A percentile compares a stretch with the other conserved stretches of the same genome.
phyloP scores from a whole-genome alignment of 2,329 filamentous ascomycete species.

The Berkeleyomyces rouxiae region DNA sequence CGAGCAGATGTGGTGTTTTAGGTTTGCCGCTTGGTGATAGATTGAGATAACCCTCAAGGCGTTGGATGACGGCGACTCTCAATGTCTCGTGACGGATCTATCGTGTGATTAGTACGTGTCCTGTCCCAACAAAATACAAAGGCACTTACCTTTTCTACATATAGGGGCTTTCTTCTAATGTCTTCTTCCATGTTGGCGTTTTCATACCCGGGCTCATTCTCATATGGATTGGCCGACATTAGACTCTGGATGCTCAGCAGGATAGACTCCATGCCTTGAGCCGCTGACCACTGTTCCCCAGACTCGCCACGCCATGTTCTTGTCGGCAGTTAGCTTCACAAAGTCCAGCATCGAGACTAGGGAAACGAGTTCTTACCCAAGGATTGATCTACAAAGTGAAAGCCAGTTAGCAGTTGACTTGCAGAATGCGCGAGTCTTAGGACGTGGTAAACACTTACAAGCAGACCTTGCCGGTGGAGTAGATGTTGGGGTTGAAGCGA shows the following conservation, averaged over 20 bases:
- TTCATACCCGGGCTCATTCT: conserved; percentile 92
- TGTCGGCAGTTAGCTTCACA: conserved; percentile 16
- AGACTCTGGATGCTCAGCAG: conserved; percentile 90
- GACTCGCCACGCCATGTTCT: conserved; percentile 87
- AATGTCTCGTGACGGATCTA: conserved; percentile 85
- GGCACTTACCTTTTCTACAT: conserved; percentile 54
- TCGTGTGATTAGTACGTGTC: conserved; percentile 8
- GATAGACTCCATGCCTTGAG: conserved; percentile 87
- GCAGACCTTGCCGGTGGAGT: conserved; percentile 80
- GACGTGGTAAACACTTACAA: conserved; percentile 40
- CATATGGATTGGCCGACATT: conserved; percentile 85
- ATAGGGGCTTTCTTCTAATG: conserved; percentile 56
- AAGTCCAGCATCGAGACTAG: neutral
- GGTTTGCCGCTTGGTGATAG: conserved; percentile 35
- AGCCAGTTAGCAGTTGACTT: conserved; percentile 9
- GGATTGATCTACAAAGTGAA: conserved; percentile 50
- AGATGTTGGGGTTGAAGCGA: conserved; percentile 95
- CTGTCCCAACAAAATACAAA: neutral
- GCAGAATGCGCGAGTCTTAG: neutral
- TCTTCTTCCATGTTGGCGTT: conserved; percentile 50
- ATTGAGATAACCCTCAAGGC: conserved; percentile 62
- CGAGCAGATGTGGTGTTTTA: conserved; percentile 22
- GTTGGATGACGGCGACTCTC: conserved; percentile 69
- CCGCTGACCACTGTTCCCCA: conserved; percentile 91
- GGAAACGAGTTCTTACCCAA: conserved; percentile 42